Evolutionary conservation across 345 rosid genomes (phyloP).

Genomic region (Pelargonium nanum): DNA sequence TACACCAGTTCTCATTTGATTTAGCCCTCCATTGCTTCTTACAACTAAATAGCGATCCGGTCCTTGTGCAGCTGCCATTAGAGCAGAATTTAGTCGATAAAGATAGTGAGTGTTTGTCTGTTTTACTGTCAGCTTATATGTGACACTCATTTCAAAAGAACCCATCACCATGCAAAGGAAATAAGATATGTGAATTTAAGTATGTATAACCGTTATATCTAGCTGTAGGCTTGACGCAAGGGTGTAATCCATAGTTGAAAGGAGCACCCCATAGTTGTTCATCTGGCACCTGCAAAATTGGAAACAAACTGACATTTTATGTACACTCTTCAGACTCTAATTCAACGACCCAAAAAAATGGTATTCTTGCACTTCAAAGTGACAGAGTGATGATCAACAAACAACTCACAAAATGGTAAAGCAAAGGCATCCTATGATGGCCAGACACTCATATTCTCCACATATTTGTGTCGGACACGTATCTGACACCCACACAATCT

Average conservation of each 20-base stretch:
- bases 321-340: neutral
- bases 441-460: too few relatives aligned
- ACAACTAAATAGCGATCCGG: constrained; percentile 60
- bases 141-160: neutral
- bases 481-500: too few relatives aligned
- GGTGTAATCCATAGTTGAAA: constrained; percentile 50
- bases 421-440: too few relatives aligned
- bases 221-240: constrained; percentile 56
- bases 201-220: constrained; percentile 44
- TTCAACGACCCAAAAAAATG: neutral
- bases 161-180: neutral
- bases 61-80: constrained; percentile 40
- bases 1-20: constrained; percentile 99
- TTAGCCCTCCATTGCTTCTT: constrained; percentile 87
- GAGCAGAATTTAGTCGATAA: constrained; percentile 6
- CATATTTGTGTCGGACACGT: too few relatives aligned
- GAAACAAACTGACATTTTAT: neutral
- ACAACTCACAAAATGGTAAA: neutral
- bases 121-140: neutral
- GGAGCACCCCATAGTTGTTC: constrained; percentile 59
- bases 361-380: neutral
- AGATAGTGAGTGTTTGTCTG: neutral
- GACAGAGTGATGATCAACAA: neutral
- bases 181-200: neutral
- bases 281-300: constrained; percentile 24